Conservation (phyloP, 371 early-diverging fungal species). For the Gilbertella persicaria region DNA sequence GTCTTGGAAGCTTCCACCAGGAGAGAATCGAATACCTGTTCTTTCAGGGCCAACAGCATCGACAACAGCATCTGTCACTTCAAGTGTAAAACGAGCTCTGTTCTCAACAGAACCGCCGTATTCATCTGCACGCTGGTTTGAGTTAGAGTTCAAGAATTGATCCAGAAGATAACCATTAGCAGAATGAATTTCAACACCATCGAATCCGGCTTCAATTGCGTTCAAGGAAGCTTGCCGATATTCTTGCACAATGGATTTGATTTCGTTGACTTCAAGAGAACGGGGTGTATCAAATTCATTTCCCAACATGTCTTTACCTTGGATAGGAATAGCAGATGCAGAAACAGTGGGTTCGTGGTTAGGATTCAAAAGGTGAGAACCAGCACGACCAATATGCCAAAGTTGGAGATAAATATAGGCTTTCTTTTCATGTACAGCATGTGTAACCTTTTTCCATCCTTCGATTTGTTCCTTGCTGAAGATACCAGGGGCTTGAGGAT, state of each 20-base stretch:
- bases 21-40: slow-evolving; percentile 13
- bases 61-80: slow-evolving; percentile 54
- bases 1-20: slow-evolving; percentile 5
- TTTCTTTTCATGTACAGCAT: slow-evolving; percentile 55
- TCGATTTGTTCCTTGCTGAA: slow-evolving; percentile 45
- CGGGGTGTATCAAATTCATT: slow-evolving; percentile 14
- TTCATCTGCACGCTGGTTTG: slow-evolving; percentile 53
- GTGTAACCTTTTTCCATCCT: slow-evolving; percentile 55
- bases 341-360: not conserved
- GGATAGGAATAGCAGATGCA: not conserved
- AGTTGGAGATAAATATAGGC: slow-evolving; percentile 57
- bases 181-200: slow-evolving; percentile 68
- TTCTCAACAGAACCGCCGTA: slow-evolving; percentile 80
- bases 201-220: slow-evolving; percentile 59
- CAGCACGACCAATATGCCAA: slow-evolving; percentile 39
- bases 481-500: slow-evolving; percentile 41
- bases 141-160: slow-evolving; percentile 47
- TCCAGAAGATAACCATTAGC: slow-evolving; percentile 67
- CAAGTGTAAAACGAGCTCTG: slow-evolving; percentile 63
- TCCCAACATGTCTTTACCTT: not conserved
- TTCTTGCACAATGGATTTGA: slow-evolving; percentile 50
- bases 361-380: not conserved
- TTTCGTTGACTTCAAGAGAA: slow-evolving; percentile 63
- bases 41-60: slow-evolving; percentile 18
- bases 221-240: slow-evolving; percentile 55